phyloP scores from a whole-genome alignment of 768 basidiomycete species.

The Boletus subparvulus region DNA sequence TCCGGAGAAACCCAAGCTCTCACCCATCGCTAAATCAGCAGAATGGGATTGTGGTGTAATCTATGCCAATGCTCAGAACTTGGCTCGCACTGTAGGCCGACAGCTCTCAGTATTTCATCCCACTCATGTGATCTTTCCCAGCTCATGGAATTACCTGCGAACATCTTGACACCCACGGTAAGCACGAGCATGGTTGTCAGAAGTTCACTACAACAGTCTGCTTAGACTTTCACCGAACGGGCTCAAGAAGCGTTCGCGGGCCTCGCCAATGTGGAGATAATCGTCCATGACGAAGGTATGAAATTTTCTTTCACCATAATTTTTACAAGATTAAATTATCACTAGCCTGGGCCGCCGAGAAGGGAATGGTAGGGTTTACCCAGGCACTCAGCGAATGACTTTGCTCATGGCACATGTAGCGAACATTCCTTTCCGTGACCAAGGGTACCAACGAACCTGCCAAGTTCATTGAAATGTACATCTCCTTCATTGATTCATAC shows the following conservation, averaged over 20 bases:
- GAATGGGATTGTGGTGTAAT: slow-evolving; percentile 74
- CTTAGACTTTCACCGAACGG: slow-evolving; percentile 69
- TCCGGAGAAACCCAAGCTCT: slow-evolving; percentile 49
- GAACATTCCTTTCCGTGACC: slow-evolving; percentile 84
- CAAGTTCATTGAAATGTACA: slow-evolving; percentile 83
- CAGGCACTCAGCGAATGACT: not conserved
- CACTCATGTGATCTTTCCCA: slow-evolving; percentile 26
- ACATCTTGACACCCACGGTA: slow-evolving; percentile 83
- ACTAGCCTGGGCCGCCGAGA: slow-evolving; percentile 76
- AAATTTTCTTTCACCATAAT: not conserved
- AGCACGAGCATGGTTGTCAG: slow-evolving; percentile 9
- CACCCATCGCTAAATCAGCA: slow-evolving; percentile 42
- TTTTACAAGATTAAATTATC: not conserved
- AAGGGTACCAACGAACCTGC: slow-evolving; percentile 81
- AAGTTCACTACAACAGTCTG: not conserved
- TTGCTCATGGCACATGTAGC: slow-evolving; percentile 36
- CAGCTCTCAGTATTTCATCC: not conserved
- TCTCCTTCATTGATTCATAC: not conserved
- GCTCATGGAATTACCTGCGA: slow-evolving; percentile 85
- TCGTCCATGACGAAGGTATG: slow-evolving; percentile 71
- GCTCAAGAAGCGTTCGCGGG: slow-evolving; percentile 65
- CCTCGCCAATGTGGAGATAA: slow-evolving; percentile 64
- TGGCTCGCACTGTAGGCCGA: slow-evolving; percentile 65
- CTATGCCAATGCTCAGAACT: slow-evolving; percentile 77
- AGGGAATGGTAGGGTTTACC: slow-evolving; percentile 66